These are phyloP conservation scores for Cercospora zeina DNA, from an alignment of 2,329 filamentous ascomycete genomes.

Conservation along the genomic window DNA sequence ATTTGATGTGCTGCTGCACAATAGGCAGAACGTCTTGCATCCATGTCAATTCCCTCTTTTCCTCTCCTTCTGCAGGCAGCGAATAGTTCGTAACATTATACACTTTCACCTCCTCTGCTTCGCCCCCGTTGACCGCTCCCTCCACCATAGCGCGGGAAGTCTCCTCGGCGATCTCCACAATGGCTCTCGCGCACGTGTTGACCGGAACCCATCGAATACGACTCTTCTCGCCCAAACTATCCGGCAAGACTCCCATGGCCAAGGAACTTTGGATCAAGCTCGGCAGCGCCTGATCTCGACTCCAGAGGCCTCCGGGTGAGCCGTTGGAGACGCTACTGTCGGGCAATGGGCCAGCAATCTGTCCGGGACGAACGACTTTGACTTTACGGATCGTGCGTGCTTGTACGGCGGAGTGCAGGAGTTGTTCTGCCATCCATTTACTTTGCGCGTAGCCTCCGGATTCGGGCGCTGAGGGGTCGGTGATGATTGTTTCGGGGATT, in stretches of 20 bases:
- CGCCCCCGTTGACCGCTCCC: background rate
- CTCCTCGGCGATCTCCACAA: background rate
- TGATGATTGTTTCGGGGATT: conserved; percentile 40
- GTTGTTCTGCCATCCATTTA: conserved; percentile 41
- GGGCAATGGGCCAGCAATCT: conserved; percentile 31
- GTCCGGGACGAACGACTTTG: conserved; percentile 32
- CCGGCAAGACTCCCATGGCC: conserved; percentile 52
- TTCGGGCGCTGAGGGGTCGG: conserved; percentile 14
- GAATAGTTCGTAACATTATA: background rate
- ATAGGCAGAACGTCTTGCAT: background rate
- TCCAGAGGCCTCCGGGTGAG: conserved; percentile 49
- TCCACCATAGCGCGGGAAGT: background rate
- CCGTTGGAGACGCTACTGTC: background rate
- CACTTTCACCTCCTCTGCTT: background rate
- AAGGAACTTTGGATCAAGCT: conserved; percentile 51
- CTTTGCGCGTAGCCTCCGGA: conserved; percentile 43
- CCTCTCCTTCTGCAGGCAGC: background rate
- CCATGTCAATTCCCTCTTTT: background rate
- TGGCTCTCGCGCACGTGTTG: conserved; percentile 36
- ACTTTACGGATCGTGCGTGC: background rate
- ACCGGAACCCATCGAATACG: conserved; percentile 58
- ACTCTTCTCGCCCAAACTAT: conserved; percentile 47
- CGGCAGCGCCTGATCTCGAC: conserved; percentile 59
- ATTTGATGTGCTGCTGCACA: background rate
- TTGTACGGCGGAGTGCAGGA: conserved; percentile 26